Evolutionary conservation across 2,329 filamentous ascomycete genomes (phyloP).

Genomic region (Apiospora malaysiana): DNA sequence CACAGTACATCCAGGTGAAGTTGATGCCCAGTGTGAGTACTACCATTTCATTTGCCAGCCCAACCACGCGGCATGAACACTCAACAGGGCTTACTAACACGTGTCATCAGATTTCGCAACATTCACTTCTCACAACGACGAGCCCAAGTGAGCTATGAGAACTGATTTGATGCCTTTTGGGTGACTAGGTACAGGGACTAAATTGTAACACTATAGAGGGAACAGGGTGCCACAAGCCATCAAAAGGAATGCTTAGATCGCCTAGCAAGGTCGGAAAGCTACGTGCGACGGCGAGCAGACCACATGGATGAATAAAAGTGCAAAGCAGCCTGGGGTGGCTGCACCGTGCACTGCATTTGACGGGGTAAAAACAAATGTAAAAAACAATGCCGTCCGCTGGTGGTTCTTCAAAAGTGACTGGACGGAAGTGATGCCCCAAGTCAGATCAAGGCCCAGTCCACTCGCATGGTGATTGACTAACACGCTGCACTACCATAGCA

Average conservation of each 20-base stretch:
- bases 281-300: not conserved
- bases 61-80: not conserved
- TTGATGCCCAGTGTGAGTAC: constrained; percentile 6
- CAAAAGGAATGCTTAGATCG: not conserved
- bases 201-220: not conserved
- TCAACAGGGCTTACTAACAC: not conserved
- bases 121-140: constrained; percentile 8
- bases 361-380: not conserved
- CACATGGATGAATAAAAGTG: not conserved
- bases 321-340: not conserved
- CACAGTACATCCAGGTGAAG: constrained; percentile 2
- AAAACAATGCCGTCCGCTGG: too few relatives aligned
- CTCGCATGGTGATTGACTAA: not conserved
- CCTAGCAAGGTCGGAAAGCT: not conserved
- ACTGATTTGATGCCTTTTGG: not conserved
- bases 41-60: not conserved
- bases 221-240: not conserved
- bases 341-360: not conserved
- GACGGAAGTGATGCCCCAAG: too few relatives aligned
- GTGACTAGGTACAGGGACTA: not conserved
- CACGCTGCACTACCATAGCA: not conserved
- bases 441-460: too few relatives aligned
- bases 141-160: not conserved
- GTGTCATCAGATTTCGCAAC: constrained; percentile 7
- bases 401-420: too few relatives aligned